Conservation (phyloP, 306 rosid genomes). For the Medicago arabica region DNA sequence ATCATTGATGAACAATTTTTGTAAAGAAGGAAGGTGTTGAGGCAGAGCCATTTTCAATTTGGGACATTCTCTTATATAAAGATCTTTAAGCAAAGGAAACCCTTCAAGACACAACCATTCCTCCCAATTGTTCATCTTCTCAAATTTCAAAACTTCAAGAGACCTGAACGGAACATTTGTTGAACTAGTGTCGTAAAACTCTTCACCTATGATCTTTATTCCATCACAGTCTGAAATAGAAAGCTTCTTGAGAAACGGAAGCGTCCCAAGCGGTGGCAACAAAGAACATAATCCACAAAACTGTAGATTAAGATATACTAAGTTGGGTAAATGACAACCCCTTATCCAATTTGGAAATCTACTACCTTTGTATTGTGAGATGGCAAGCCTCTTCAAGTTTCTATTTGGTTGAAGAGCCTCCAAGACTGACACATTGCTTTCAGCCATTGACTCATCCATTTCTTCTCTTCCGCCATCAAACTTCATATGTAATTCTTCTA, state of each 20-base stretch:
- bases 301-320: neutral
- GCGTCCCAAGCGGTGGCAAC: conserved; percentile 46
- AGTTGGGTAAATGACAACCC: neutral
- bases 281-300: neutral
- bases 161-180: conserved; percentile 8
- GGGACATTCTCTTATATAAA: neutral
- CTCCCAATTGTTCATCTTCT: conserved; percentile 24
- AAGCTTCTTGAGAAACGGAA: conserved; percentile 41
- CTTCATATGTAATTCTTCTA: neutral
- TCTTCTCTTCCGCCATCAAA: neutral
- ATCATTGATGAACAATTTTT: neutral
- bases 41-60: conserved; percentile 6
- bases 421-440: neutral
- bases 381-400: neutral
- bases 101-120: conserved; percentile 29
- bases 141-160: conserved; percentile 31
- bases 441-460: neutral
- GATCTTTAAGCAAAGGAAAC: neutral
- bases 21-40: conserved; percentile 30
- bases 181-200: conserved; percentile 29
- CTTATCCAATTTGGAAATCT: conserved; percentile 43
- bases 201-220: conserved; percentile 25
- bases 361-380: neutral
- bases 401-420: conserved; percentile 21
- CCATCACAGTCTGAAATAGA: conserved; percentile 10